Percentiles rank a stretch among this genome's conserved stretches.
These are phyloP conservation scores for Neofusicoccum sp. DNA, from an alignment of 2,329 filamentous ascomycete species.

Conservation along the genomic window DNA sequence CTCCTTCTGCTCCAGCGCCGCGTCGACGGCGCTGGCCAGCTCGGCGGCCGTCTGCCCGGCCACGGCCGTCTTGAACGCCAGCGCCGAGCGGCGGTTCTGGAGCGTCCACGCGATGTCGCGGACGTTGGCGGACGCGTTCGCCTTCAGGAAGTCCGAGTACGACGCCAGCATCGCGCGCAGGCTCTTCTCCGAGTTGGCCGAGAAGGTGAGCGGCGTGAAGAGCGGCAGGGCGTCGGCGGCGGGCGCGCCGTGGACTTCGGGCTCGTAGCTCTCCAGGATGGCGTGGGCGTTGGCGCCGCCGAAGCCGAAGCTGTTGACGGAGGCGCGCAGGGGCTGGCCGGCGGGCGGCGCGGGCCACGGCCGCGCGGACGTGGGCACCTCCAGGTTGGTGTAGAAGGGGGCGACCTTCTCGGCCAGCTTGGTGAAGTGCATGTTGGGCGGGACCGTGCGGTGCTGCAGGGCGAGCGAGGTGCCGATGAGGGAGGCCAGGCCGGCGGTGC, in stretches of 20 bases:
- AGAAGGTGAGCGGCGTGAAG: constrained; percentile 20
- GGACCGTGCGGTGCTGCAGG: constrained; percentile 34
- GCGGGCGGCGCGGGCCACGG: constrained; percentile 19
- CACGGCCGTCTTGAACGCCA: constrained; percentile 10
- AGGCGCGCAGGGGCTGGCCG: constrained; percentile 15
- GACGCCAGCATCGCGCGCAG: constrained; percentile 1
- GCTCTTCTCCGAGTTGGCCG: constrained; percentile 11
- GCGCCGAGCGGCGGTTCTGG: constrained; percentile 19
- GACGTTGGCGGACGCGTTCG: neutral
- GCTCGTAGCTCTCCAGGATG: constrained; percentile 18
- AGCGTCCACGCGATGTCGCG: constrained; percentile 23
- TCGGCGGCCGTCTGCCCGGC: neutral
- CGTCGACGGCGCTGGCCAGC: neutral
- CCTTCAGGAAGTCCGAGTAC: constrained; percentile 5
- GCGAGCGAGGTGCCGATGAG: constrained; percentile 35
- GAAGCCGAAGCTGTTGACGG: constrained; percentile 22
- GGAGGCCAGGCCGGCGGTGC: constrained; percentile 31
- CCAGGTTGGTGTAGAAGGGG: constrained; percentile 15
- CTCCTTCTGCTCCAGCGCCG: neutral
- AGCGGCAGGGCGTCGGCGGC: neutral
- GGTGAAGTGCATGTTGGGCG: constrained; percentile 32
- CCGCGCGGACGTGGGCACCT: constrained; percentile 11
- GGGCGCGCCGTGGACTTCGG: neutral
- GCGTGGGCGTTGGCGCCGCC: constrained; percentile 21
- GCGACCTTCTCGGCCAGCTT: constrained; percentile 30